These are phyloP conservation scores for Globisporangium paroecandrum DNA, from an alignment of 352 stramenopile species.

Conservation along the genomic window DNA sequence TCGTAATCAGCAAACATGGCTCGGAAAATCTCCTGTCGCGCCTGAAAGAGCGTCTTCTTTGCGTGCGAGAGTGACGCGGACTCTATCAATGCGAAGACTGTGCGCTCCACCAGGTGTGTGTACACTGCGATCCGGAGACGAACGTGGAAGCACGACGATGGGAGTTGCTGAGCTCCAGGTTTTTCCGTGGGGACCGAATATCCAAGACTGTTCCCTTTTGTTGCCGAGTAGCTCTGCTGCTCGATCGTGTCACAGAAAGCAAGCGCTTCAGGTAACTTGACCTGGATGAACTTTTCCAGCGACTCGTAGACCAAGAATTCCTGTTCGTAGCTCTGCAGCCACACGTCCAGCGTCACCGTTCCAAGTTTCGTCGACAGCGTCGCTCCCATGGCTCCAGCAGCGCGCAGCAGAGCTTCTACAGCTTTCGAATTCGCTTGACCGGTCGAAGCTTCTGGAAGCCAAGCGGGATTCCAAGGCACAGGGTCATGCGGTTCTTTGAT, in stretches of 20 bases:
- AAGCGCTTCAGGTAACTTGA: constrained; percentile 50
- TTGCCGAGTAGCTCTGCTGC: constrained; percentile 13
- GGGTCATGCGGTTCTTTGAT: constrained; percentile 5
- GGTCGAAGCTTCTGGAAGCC: constrained; percentile 12
- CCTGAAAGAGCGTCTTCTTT: constrained; percentile 27
- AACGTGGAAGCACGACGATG: constrained; percentile 31
- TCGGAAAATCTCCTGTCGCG: constrained; percentile 39
- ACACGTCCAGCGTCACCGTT: constrained; percentile 30
- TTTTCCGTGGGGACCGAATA: background rate
- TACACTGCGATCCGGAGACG: constrained; percentile 44
- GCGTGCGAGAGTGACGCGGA: constrained; percentile 28
- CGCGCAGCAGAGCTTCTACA: constrained; percentile 7
- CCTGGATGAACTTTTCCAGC: constrained; percentile 39
- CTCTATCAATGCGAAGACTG: constrained; percentile 31
- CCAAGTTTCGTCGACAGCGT: constrained; percentile 15
- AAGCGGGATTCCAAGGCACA: constrained; percentile 35
- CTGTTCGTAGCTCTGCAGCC: constrained; percentile 43
- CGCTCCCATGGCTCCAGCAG: constrained; percentile 4
- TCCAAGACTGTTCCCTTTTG: background rate
- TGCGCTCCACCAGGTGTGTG: constrained; percentile 40
- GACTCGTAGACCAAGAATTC: constrained; percentile 48
- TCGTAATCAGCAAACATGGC: constrained; percentile 51
- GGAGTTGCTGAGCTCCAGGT: background rate
- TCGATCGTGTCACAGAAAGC: constrained; percentile 43
- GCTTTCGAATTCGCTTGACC: background rate